Percentiles rank a stretch among this genome's conserved stretches.
phyloP scores from a whole-genome alignment of 2,329 filamentous ascomycete genomes.

The Cladosporium sp. region DNA sequence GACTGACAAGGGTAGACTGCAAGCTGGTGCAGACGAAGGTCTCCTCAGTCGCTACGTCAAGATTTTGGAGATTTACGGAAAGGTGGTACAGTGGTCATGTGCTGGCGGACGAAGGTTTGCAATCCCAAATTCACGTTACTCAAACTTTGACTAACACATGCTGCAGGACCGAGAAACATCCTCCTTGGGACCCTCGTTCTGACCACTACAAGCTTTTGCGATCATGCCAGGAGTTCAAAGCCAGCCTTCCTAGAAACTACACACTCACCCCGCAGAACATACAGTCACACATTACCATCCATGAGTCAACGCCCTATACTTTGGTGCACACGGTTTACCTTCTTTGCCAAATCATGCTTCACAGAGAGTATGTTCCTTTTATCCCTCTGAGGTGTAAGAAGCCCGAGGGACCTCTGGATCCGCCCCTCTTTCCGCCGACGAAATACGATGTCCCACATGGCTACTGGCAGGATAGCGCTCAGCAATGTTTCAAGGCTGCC shows the following conservation, averaged over 20 bases:
- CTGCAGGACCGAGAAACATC: constrained; percentile 53
- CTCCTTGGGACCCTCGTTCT: constrained; percentile 62
- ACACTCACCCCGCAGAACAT: constrained; percentile 63
- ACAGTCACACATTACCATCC: constrained; percentile 64
- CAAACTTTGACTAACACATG: constrained; percentile 24
- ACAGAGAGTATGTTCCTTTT: constrained; percentile 68
- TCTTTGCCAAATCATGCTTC: constrained; percentile 66
- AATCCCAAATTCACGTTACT: not conserved
- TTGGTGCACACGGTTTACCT: constrained; percentile 67
- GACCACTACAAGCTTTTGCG: constrained; percentile 56
- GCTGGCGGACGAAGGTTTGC: constrained; percentile 56
- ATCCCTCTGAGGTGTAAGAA: constrained; percentile 56
- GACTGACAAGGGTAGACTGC: constrained; percentile 52
- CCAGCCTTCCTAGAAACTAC: constrained; percentile 57
- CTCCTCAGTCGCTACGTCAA: constrained; percentile 54
- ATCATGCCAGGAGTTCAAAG: constrained; percentile 56
- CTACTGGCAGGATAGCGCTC: constrained; percentile 65
- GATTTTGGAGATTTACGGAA: constrained; percentile 57
- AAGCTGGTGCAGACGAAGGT: constrained; percentile 52
- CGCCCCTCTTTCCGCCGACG: constrained; percentile 54
- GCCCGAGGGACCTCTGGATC: constrained; percentile 60
- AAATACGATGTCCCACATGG: constrained; percentile 49
- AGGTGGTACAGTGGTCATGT: constrained; percentile 59
- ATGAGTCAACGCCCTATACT: constrained; percentile 64
- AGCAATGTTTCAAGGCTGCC: constrained; percentile 63